Evolutionary conservation across 176 grass and related monocot genomes (phyloP).

Genomic region (Alloteropsis semialata): DNA sequence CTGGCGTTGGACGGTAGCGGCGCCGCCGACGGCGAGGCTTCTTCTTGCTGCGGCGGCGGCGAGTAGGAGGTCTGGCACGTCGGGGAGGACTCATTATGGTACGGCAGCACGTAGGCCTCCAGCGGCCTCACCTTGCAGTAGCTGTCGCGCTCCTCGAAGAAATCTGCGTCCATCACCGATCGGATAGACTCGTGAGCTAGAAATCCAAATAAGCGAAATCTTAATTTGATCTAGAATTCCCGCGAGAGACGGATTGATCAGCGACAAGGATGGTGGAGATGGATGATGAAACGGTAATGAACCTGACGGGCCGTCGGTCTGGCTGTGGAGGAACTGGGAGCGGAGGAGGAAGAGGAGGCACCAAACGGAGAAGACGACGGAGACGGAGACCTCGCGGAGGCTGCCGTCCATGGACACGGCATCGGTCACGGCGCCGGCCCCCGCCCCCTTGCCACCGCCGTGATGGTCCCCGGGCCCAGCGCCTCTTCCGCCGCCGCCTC

Average conservation of each 20-base stretch:
- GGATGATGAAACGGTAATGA: no score
- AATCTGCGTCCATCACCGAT: constrained; percentile 11
- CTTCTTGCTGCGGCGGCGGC: background rate
- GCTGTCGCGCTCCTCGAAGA: constrained; percentile 33
- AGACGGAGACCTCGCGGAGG: constrained; percentile 69
- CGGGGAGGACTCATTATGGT: constrained; percentile 24
- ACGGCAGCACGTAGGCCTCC: constrained; percentile 51
- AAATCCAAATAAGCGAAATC: background rate
- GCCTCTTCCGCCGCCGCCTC: constrained; percentile 32
- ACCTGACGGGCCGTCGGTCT: constrained; percentile 40
- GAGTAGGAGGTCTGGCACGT: constrained; percentile 33
- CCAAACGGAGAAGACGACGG: constrained; percentile 67
- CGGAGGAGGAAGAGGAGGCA: constrained; percentile 68
- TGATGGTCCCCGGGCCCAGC: constrained; percentile 9
- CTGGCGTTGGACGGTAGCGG: background rate
- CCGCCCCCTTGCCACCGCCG: background rate
- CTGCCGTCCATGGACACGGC: constrained; percentile 56
- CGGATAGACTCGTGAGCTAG: background rate
- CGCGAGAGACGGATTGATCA: background rate
- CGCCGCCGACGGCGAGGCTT: background rate
- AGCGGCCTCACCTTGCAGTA: constrained; percentile 65
- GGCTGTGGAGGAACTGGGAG: constrained; percentile 50
- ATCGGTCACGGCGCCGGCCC: constrained; percentile 41
- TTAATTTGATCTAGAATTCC: background rate
- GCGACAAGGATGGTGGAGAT: background rate